These are phyloP conservation scores for Penicillium arizonense DNA, from an alignment of 495 filamentous ascomycete species.

Conservation along the genomic window DNA sequence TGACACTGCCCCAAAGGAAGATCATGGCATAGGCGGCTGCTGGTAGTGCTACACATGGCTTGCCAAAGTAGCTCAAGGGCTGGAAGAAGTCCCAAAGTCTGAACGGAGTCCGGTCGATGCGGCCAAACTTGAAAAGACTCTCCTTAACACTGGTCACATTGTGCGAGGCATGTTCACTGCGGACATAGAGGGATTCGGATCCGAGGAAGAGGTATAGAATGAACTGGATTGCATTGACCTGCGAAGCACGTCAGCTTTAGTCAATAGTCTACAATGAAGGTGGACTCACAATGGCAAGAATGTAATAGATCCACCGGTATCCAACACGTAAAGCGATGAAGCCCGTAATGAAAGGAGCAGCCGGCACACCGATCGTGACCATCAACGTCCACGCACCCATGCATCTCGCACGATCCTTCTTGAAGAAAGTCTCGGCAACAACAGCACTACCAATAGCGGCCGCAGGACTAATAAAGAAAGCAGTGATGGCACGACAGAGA, in stretches of 20 bases:
- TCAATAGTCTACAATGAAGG: background rate
- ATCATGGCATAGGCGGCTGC: slow-evolving; percentile 52
- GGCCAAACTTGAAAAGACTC: slow-evolving; percentile 41
- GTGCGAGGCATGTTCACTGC: slow-evolving; percentile 7
- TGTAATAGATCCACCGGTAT: slow-evolving; percentile 47
- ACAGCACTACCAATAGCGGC: slow-evolving; percentile 44
- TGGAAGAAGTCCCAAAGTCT: slow-evolving; percentile 44
- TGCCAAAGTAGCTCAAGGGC: slow-evolving; percentile 37
- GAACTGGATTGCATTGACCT: slow-evolving; percentile 56
- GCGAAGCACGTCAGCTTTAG: background rate
- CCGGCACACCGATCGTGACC: slow-evolving; percentile 36
- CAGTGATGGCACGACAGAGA: slow-evolving; percentile 42
- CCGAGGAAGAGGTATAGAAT: slow-evolving; percentile 52
- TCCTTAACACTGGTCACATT: slow-evolving; percentile 14
- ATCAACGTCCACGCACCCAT: slow-evolving; percentile 51
- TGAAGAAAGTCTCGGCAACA: slow-evolving; percentile 47
- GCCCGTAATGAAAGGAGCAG: slow-evolving; percentile 49
- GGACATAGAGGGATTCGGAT: slow-evolving; percentile 53
- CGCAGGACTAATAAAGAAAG: slow-evolving; percentile 50
- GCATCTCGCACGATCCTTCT: slow-evolving; percentile 39
- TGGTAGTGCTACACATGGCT: slow-evolving; percentile 46
- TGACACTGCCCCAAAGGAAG: slow-evolving; percentile 49
- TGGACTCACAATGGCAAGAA: slow-evolving; percentile 39
- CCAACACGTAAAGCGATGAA: slow-evolving; percentile 44
- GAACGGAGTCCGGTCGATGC: slow-evolving; percentile 50